Base-by-base conservation (phyloP, 495 filamentous ascomycete genomes). In the Penicillium simplicissimum region DNA sequence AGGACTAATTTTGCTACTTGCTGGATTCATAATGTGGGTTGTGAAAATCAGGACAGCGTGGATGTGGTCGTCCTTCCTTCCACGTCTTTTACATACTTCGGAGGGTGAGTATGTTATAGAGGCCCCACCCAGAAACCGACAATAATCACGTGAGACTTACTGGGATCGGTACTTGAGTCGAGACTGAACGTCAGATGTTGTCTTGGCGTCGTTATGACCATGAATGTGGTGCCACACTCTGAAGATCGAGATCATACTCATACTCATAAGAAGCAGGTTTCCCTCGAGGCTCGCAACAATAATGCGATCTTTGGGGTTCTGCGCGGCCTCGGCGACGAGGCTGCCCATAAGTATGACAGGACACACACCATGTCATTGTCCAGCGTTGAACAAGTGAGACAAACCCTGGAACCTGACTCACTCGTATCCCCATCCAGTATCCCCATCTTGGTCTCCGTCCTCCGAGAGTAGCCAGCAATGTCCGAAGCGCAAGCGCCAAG, bases 381-480 rank as follows among this genome's bases (percentile, higher is more conserved):
- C 28, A 31, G 3, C 3, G 28, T 31, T 6, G 28, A 31, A 31
- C 2, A 31, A 31, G 28, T 31, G 28, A 47, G 45, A 45, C 42
- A 49, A 14, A 13, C n/a, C 21, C 9, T 6, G 21, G 5, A 14
- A 14, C 6, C 45, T 49, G 45, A 49, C 11, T 49, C 25, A 5
- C 23, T 49, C 45, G 45, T 49, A 49, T 49, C 45, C 45, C 25
- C 3, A 15, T 49, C 21, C 21, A 49, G 45, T 25, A 49, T 45
- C 42, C 23, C 42, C 42, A 45, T 19, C 6, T 17, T 17, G 8
- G n/a, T 11, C 42, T 45, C 42, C 42, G 42, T 45, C 11, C 45
- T 25, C 45, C 45, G 45, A 49, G 5, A n/a, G n/a, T 49, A 49
- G 28, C 45, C 45, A 49, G 28, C 45, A 45, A 49, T 49, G 23